These are phyloP conservation scores for Nissolia schottii DNA, from an alignment of 306 rosid genomes.

Conservation along the genomic window DNA sequence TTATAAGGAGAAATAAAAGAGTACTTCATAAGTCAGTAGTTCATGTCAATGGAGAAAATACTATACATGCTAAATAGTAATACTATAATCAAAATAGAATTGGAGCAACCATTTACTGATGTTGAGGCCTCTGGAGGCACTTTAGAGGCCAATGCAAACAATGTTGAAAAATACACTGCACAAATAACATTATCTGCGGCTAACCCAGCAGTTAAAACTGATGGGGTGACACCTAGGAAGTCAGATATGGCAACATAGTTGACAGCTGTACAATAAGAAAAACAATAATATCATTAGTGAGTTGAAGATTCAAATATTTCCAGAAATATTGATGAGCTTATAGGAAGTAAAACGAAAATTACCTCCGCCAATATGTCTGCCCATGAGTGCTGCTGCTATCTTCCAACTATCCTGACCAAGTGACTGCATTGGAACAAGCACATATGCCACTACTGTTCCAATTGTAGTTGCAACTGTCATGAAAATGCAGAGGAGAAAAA, in stretches of 20 bases:
- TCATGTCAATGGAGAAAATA: neutral
- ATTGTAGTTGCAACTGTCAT: conserved; percentile 61
- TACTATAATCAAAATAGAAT: conserved; percentile 3
- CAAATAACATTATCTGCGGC: conserved; percentile 87
- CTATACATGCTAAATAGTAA: neutral
- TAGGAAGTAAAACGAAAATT: conserved; percentile 12
- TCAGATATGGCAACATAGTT: conserved; percentile 72
- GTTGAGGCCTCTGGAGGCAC: conserved; percentile 58
- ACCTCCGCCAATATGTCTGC: conserved; percentile 87
- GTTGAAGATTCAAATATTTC: conserved; percentile 1
- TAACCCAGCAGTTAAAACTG: conserved; percentile 63
- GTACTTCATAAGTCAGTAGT: neutral
- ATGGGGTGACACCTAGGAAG: conserved; percentile 54
- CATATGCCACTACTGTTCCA: conserved; percentile 67
- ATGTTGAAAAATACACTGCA: conserved; percentile 62
- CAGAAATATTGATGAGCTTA: neutral
- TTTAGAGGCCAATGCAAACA: conserved; percentile 62
- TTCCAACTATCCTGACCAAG: conserved; percentile 83
- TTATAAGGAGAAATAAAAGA: neutral
- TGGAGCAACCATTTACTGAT: conserved; percentile 37
- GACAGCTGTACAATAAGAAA: conserved; percentile 45
- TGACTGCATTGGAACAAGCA: conserved; percentile 69
- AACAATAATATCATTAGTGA: neutral
- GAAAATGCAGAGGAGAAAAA: neutral
- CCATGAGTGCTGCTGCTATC: conserved; percentile 86